A percentile compares a stretch with the other conserved stretches of the same genome.
These are phyloP conservation scores for Pleurotus eryngii DNA, from an alignment of 768 basidiomycete genomes.

Conservation along the genomic window DNA sequence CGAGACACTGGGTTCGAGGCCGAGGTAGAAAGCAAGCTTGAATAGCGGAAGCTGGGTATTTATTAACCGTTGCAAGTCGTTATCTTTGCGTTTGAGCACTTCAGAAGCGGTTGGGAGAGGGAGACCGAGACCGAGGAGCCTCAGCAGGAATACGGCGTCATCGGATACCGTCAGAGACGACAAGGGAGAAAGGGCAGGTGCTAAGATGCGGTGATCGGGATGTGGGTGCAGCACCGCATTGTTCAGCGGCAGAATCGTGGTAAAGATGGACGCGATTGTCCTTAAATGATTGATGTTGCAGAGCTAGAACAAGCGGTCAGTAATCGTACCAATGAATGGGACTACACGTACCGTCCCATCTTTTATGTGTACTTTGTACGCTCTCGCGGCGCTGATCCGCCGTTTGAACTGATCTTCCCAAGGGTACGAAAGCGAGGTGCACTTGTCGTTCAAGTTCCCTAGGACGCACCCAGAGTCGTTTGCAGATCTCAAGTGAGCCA, in stretches of 20 bases:
- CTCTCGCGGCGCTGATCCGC: neutral
- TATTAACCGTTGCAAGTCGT: neutral
- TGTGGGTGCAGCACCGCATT: neutral
- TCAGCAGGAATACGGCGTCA: neutral
- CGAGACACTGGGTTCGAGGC: neutral
- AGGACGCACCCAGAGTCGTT: conserved; percentile 6
- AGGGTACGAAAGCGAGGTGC: conserved; percentile 10
- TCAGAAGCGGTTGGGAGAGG: neutral
- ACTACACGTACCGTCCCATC: neutral
- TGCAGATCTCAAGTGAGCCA: neutral
- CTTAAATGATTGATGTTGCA: neutral
- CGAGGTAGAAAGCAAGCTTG: conserved; percentile 4
- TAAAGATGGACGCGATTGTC: neutral
- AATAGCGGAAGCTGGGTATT: neutral
- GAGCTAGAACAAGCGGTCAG: neutral
- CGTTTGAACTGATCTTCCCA: conserved; percentile 3
- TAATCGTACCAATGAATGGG: too few relatives aligned
- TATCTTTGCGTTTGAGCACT: neutral
- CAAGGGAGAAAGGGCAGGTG: conserved; percentile 12
- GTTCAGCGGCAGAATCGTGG: neutral
- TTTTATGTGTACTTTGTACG: neutral
- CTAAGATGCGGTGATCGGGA: conserved; percentile 18
- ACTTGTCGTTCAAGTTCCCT: neutral
- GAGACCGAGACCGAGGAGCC: neutral
- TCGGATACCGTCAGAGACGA: conserved; percentile 21